These are phyloP conservation scores for Brassica cretica DNA, from an alignment of 345 rosid species.

Conservation along the genomic window DNA sequence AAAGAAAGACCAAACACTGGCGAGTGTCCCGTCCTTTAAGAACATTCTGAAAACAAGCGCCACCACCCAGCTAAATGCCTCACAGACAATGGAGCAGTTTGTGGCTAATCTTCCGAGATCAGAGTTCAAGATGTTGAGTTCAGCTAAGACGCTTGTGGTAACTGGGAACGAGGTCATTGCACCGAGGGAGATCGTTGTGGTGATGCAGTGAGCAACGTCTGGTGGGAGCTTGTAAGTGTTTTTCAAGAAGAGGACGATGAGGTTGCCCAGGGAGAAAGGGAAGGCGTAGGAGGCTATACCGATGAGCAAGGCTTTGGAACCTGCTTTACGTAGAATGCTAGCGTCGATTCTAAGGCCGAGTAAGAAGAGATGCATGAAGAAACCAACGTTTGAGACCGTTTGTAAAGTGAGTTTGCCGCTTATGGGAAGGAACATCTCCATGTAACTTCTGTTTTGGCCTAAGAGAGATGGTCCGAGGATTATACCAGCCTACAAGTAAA, in stretches of 20 bases:
- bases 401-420: constrained; percentile 35
- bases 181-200: constrained; percentile 27
- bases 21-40: background rate
- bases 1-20: constrained; percentile 21
- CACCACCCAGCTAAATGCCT: constrained; percentile 27
- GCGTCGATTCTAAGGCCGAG: constrained; percentile 39
- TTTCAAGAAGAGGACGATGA: constrained; percentile 24
- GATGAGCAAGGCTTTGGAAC: constrained; percentile 36
- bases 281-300: constrained; percentile 33
- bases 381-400: constrained; percentile 36
- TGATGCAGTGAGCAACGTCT: constrained; percentile 25
- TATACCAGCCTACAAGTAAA: constrained; percentile 37
- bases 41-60: constrained; percentile 27
- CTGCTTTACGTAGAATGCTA: constrained; percentile 37
- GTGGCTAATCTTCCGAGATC: constrained; percentile 45
- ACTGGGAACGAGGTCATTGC: constrained; percentile 43
- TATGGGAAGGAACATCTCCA: constrained; percentile 10
- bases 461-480: constrained; percentile 41
- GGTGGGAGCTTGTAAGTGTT: constrained; percentile 7
- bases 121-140: constrained; percentile 40
- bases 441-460: constrained; percentile 15
- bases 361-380: constrained; percentile 41
- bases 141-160: constrained; percentile 40
- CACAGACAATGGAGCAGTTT: constrained; percentile 37
- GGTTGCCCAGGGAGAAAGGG: constrained; percentile 33